Conservation (phyloP, 2,329 filamentous ascomycete genomes). For the Cladosporium sp. region DNA sequence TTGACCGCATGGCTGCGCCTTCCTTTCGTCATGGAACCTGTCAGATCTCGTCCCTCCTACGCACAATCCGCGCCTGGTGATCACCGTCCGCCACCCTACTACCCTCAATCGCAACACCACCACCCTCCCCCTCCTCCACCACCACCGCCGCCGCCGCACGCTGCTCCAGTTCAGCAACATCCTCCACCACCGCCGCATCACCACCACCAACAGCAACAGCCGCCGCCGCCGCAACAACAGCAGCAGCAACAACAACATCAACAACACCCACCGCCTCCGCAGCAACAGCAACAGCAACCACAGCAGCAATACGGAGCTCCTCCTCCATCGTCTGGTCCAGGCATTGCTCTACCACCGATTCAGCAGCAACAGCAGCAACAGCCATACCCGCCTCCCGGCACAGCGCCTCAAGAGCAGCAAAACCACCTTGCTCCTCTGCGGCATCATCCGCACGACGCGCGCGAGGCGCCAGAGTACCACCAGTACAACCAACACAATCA, state of each 20-base stretch:
- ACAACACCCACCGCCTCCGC: conserved; percentile 16
- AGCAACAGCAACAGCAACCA: conserved; percentile 18
- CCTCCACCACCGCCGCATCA: conserved; percentile 14
- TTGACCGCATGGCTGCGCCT: conserved; percentile 14
- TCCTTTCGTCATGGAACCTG: conserved; percentile 12
- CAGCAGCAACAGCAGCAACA: conserved; percentile 13
- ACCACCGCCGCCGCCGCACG: conserved; percentile 4
- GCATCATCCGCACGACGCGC: conserved; percentile 21
- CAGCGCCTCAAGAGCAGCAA: conserved; percentile 22
- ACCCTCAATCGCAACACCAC: conserved; percentile 14
- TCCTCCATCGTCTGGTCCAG: conserved; percentile 15
- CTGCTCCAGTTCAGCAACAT: conserved; percentile 15
- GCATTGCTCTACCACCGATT: conserved; percentile 23
- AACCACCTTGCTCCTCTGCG: conserved; percentile 24
- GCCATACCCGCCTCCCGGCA: conserved; percentile 14
- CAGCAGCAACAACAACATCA: conserved; percentile 18
- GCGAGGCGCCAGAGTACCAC: conserved; percentile 26
- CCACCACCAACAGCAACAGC: conserved; percentile 16
- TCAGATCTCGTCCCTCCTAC: conserved; percentile 12
- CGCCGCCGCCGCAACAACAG: conserved; percentile 16
- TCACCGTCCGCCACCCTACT: conserved; percentile 12
- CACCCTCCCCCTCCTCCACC: conserved; percentile 14
- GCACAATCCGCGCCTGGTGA: conserved; percentile 7
- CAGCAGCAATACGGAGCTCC: conserved; percentile 13
- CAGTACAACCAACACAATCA: conserved; percentile 27